Percentiles rank a stretch among this genome's conserved stretches.
Conservation (phyloP, 2,329 filamentous ascomycete species). For the Teratosphaeria zuluensis region DNA sequence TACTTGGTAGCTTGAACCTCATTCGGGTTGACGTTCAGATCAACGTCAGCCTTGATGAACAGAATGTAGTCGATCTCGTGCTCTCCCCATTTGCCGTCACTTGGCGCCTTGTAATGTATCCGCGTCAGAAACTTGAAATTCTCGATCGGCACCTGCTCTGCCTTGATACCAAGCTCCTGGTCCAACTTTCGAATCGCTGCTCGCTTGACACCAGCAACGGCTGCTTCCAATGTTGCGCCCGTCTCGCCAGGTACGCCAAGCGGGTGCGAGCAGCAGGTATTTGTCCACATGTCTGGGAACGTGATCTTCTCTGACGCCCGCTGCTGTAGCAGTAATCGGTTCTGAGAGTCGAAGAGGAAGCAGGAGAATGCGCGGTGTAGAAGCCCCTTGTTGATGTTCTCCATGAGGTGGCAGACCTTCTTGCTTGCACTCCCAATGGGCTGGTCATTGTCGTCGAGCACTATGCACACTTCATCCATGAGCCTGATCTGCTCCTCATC, state of each 20-base stretch:
- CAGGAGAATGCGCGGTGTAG: slow-evolving; percentile 96
- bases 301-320: slow-evolving; percentile 96
- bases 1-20: slow-evolving; percentile 81
- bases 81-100: slow-evolving; percentile 96
- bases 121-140: slow-evolving; percentile 89
- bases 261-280: slow-evolving; percentile 98
- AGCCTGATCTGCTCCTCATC: slow-evolving; percentile 95
- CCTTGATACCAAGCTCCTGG: slow-evolving; percentile 88
- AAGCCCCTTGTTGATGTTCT: slow-evolving; percentile 92
- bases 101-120: slow-evolving; percentile 97
- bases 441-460: slow-evolving; percentile 80
- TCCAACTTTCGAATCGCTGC: slow-evolving; percentile 89
- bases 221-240: slow-evolving; percentile 67
- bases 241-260: slow-evolving; percentile 87
- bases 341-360: slow-evolving; percentile 92
- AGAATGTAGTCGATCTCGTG: slow-evolving; percentile 99
- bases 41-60: slow-evolving; percentile 91
- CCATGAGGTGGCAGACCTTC: slow-evolving; percentile 98
- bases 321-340: slow-evolving; percentile 89
- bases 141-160: slow-evolving; percentile 78
- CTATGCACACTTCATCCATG: slow-evolving; percentile 99
- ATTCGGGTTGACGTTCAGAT: slow-evolving; percentile 72
- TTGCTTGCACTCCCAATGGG: slow-evolving; percentile 96
- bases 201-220: slow-evolving; percentile 76
- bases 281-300: slow-evolving; percentile 99